Evolutionary conservation across 2,329 filamentous ascomycete genomes (phyloP).

Genomic region (Cyclaneusma minus): DNA sequence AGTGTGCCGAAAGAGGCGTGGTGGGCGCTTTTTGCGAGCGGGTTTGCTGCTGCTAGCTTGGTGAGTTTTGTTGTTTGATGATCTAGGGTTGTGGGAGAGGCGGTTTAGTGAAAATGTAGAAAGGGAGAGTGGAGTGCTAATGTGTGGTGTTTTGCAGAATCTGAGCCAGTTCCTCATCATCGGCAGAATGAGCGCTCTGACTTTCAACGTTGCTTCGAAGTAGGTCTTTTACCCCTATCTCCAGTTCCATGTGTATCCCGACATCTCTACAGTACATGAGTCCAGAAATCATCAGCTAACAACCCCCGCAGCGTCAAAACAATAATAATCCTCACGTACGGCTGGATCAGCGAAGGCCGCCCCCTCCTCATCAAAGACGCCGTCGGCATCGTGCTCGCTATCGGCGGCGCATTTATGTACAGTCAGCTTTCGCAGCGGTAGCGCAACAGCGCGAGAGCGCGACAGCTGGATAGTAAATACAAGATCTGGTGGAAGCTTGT

Average conservation of each 20-base stretch:
- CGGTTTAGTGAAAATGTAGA: too few relatives aligned
- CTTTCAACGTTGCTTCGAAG: slow-evolving; percentile 18
- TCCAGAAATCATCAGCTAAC: too few relatives aligned
- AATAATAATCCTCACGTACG: slow-evolving; percentile 27
- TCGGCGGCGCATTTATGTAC: slow-evolving; percentile 28
- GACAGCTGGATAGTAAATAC: too few relatives aligned
- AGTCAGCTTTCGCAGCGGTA: slow-evolving; percentile 20
- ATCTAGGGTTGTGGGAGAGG: too few relatives aligned
- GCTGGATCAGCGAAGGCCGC: slow-evolving; percentile 28
- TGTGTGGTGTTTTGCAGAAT: slow-evolving; percentile 8
- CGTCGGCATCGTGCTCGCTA: slow-evolving; percentile 25
- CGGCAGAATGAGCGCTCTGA: slow-evolving; percentile 16
- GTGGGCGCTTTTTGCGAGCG: slow-evolving; percentile 23
- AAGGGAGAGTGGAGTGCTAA: too few relatives aligned
- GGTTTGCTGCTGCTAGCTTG: slow-evolving; percentile 25
- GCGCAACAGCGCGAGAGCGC: too few relatives aligned
- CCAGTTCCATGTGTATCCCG: too few relatives aligned
- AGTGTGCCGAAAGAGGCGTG: slow-evolving; percentile 23
- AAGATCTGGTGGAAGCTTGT: too few relatives aligned
- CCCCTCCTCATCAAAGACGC: slow-evolving; percentile 22
- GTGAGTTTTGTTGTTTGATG: slow-evolving; percentile 4
- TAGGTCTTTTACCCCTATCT: too few relatives aligned
- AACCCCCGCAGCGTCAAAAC: slow-evolving; percentile 27
- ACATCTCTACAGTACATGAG: too few relatives aligned
- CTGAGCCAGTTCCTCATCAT: slow-evolving; percentile 25